These are phyloP conservation scores for Cercospora nicotianae DNA, from an alignment of 2,329 filamentous ascomycete genomes.

Conservation along the genomic window DNA sequence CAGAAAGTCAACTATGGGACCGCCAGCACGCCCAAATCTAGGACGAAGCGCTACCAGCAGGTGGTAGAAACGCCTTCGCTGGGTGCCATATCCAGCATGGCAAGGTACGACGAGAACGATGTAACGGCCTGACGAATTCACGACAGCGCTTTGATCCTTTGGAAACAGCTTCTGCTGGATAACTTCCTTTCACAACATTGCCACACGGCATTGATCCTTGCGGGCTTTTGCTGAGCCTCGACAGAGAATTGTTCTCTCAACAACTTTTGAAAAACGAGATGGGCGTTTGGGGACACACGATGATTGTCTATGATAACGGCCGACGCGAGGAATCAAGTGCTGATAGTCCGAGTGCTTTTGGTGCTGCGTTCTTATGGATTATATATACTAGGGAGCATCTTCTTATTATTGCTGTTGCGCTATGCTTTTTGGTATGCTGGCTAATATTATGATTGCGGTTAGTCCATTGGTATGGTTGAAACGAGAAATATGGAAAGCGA, in stretches of 20 bases:
- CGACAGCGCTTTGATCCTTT: constrained; percentile 16
- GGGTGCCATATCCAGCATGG: constrained; percentile 7
- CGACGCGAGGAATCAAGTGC: constrained; percentile 16
- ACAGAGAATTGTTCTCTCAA: not conserved
- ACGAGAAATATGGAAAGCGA: not conserved
- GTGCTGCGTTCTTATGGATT: constrained; percentile 11
- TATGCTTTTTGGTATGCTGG: not conserved
- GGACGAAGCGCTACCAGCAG: constrained; percentile 36
- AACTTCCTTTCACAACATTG: not conserved
- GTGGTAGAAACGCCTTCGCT: constrained; percentile 30
- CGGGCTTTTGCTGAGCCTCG: not conserved
- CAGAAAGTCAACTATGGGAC: constrained; percentile 32
- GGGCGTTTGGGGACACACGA: not conserved
- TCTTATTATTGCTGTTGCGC: not conserved
- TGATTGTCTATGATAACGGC: constrained; percentile 17
- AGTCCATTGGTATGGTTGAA: not conserved
- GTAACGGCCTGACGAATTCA: constrained; percentile 22
- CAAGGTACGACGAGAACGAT: constrained; percentile 8
- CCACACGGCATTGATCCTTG: not conserved
- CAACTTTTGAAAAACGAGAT: not conserved
- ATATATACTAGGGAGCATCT: not conserved
- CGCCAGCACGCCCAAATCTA: constrained; percentile 33
- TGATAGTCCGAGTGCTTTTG: constrained; percentile 14
- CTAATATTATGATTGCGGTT: not conserved
- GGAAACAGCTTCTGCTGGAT: not conserved